Base-by-base conservation (phyloP, 2,329 filamentous ascomycete genomes). In the Colletotrichum lupini region DNA sequence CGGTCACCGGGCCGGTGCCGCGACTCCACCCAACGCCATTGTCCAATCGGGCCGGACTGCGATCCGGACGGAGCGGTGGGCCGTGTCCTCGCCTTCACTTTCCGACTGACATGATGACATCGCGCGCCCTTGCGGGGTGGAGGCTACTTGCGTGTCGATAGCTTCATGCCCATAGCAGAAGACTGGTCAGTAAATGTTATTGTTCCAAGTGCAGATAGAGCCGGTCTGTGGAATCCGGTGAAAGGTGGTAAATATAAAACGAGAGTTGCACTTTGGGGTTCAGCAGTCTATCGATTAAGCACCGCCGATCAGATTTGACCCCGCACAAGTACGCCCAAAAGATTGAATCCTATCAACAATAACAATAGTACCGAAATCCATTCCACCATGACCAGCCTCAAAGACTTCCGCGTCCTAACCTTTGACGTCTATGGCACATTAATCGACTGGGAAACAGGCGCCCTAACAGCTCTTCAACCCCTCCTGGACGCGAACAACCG, bases 381-480 rank as follows among this genome's bases (percentile, higher is more conserved):
- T 35, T 12, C 12, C 59, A 42, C 8, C 14, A 75, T 75, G 74
- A 2, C 72, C 19, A 52, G 52, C 52, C 62, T 75, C 67, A 78
- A 77, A 30, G 77, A 79, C 68, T 85, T 80, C 74, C 76, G 77
- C 19, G 79, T 83, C 66, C 88, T 95, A 61, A 91, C 90, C 76
- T 95, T 96, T 82, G 94, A 97, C 81, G 91, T 93, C 83, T 96
- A 94, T 80, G 93, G 93, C 80, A 96, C 94, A 0, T 87, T 96
- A 1, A 91, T 95, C 69, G 93, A 96, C 84, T 95, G 93, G 93
- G 92, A 95, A 81, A 81, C 85, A 3, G 93, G 93, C 62, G 88
- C 94, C 67, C 79, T 89, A 57, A 75, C 82, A 2, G 86, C 88
- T 3, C 85, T 95, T 4, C 80, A 83, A 52, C 85, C 89, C 0